Percentiles rank a stretch among this genome's conserved stretches.
phyloP scores from a whole-genome alignment of 345 rosid species.

The Sonneratia caseolaris region DNA sequence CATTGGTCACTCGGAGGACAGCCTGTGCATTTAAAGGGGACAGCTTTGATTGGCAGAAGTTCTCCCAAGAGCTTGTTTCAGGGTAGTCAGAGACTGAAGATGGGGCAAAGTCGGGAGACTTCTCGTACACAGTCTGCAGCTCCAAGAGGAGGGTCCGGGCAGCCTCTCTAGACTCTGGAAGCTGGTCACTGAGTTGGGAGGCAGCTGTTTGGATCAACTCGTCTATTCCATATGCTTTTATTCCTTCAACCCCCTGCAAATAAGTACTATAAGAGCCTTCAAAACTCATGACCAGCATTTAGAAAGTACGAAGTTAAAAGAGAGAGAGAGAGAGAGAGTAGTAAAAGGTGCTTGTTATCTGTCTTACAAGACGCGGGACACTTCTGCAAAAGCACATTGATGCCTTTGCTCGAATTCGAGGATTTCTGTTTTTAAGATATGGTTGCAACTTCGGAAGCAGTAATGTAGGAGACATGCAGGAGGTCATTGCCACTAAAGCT shows the following conservation, averaged over 20 bases:
- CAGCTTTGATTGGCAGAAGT: conserved; percentile 73
- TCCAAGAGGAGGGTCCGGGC: conserved; percentile 77
- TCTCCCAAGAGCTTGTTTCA: conserved; percentile 60
- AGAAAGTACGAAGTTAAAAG: background rate
- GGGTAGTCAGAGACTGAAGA: conserved; percentile 29
- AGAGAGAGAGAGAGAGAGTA: background rate
- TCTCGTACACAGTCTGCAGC: conserved; percentile 62
- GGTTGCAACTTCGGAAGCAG: conserved; percentile 76
- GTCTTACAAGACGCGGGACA: conserved; percentile 59
- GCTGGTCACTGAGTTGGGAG: conserved; percentile 86
- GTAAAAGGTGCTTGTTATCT: conserved; percentile 13
- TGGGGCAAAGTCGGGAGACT: conserved; percentile 25
- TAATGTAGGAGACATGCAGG: conserved; percentile 48
- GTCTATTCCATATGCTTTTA: conserved; percentile 70
- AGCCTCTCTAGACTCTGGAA: conserved; percentile 93
- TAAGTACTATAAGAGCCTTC: background rate
- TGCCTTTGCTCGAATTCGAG: conserved; percentile 88
- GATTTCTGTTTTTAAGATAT: conserved; percentile 69
- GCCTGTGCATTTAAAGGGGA: conserved; percentile 80
- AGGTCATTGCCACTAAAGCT: conserved; percentile 71
- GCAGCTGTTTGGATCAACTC: conserved; percentile 73
- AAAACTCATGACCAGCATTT: background rate
- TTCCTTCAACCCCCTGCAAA: conserved; percentile 76
- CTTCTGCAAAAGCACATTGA: conserved; percentile 74
- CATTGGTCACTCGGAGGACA: conserved; percentile 75